These are phyloP conservation scores for Colletotrichum truncatum DNA, from an alignment of 2,329 filamentous ascomycete genomes.

Conservation along the genomic window DNA sequence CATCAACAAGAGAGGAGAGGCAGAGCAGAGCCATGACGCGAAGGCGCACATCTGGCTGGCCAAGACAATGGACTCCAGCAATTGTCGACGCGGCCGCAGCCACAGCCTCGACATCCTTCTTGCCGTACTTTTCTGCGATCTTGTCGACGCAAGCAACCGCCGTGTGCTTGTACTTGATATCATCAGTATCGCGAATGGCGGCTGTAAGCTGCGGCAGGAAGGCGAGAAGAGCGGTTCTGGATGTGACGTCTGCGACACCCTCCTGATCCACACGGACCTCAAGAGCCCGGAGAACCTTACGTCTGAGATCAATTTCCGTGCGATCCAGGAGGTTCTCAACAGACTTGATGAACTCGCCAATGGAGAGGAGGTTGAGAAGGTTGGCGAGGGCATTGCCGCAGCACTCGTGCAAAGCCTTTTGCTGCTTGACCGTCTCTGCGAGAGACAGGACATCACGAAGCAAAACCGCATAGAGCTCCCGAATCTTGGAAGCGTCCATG, in stretches of 20 bases:
- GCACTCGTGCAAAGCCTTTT: constrained; percentile 63
- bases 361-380: constrained; percentile 85
- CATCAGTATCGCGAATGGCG: constrained; percentile 77
- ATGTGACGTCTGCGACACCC: constrained; percentile 72
- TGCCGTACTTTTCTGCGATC: constrained; percentile 94
- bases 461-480: constrained; percentile 74
- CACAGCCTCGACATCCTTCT: constrained; percentile 84
- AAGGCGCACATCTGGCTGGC: constrained; percentile 75
- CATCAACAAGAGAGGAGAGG: constrained; percentile 87
- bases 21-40: constrained; percentile 88
- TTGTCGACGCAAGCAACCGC: constrained; percentile 91
- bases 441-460: constrained; percentile 73
- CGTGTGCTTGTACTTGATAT: constrained; percentile 82
- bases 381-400: constrained; percentile 79
- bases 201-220: constrained; percentile 83
- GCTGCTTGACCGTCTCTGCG: constrained; percentile 69
- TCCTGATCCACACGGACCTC: constrained; percentile 82
- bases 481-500: constrained; percentile 72
- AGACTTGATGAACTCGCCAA: constrained; percentile 88
- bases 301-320: constrained; percentile 77
- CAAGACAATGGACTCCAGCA: constrained; percentile 79
- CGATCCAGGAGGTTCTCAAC: constrained; percentile 83
- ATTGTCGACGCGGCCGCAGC: constrained; percentile 80
- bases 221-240: constrained; percentile 76
- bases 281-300: constrained; percentile 83